Base-by-base conservation (phyloP, 805 yeast species). In the Wickerhamiella dianesei region DNA sequence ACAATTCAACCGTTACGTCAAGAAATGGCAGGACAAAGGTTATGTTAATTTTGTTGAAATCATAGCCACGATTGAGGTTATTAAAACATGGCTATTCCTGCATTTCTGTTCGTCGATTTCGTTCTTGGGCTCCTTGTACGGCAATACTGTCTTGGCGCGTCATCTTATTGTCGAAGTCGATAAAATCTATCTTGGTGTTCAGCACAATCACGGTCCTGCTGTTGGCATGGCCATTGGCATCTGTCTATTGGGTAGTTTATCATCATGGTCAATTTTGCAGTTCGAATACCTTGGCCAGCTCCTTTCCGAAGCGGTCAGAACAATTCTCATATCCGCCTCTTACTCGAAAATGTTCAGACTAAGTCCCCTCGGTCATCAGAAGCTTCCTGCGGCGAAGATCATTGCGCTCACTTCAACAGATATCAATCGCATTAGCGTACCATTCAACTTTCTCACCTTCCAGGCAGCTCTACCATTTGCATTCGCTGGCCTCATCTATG, bases 401-500 rank as follows among this genome's bases (percentile, higher is more conserved):
- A 83, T 94, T 25, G 77, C 87, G 8, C 64, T 85, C 60, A 74
- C 86, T 60, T 83, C 92, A 50, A 79, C 94, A 2, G 96, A 87
- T 60, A 67, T 85, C 36, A 74, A 88, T 14, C 76, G 95, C 58
- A 72, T 87, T 32, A n/a, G 19, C 8, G 17, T 16, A 36, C 19
- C 19, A 8, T 16, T 36, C 14, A n/a, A 8, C 17, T 18, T 36
- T n/a, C 14, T 18, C 8, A n/a, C 19, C 8, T 94, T 84, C 61
- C 63, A 83, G 44, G 59, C 60, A 1, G 44, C 52, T 1, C 49
- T 55, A 2, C 47, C 53, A 18, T 35, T 50, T 36, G 40, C 54
- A 2, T 12, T 56, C 13, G 56, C 56, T 3, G 71, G 72, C 4
- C 75, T 82, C 49, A 72, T 82, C 37, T 82, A 75, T 0, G 65